Conservation (phyloP, 2,329 filamentous ascomycete genomes). For the Alternaria consortialis region DNA sequence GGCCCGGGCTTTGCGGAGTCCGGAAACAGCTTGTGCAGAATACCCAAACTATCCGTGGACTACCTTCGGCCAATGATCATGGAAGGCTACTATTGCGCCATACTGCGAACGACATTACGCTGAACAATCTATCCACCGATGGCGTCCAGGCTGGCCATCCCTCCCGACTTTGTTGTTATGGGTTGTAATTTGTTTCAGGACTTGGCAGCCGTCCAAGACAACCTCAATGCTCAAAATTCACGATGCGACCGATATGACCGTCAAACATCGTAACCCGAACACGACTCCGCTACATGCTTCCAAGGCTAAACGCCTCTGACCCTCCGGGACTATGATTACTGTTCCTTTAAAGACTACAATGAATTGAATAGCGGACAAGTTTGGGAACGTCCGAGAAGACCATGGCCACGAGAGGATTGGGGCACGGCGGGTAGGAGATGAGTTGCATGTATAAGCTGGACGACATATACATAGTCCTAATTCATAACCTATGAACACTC, state of each 20-base stretch:
- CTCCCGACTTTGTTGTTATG: background rate
- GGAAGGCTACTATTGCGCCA: background rate
- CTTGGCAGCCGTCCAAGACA: background rate
- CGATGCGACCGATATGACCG: background rate
- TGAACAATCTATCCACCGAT: background rate
- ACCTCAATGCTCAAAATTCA: background rate
- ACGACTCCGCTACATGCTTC: background rate
- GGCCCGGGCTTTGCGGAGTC: too few relatives aligned
- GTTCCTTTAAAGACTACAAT: background rate
- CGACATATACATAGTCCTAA: background rate
- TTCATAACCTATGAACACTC: background rate
- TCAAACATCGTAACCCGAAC: background rate
- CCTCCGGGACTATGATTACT: background rate
- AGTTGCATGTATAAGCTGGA: background rate
- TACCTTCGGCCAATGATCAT: background rate
- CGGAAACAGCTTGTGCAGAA: too few relatives aligned
- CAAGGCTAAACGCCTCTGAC: background rate
- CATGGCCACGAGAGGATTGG: background rate
- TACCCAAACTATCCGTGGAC: background rate
- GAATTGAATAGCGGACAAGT: background rate
- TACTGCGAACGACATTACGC: background rate
- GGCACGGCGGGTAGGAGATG: background rate
- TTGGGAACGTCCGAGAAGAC: background rate
- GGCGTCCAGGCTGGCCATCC: background rate
- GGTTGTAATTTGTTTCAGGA: background rate